A percentile compares a stretch with the other conserved stretches of the same genome.
These are phyloP conservation scores for Ilex asprella DNA, from an alignment of 257 asterid species.

Conservation along the genomic window DNA sequence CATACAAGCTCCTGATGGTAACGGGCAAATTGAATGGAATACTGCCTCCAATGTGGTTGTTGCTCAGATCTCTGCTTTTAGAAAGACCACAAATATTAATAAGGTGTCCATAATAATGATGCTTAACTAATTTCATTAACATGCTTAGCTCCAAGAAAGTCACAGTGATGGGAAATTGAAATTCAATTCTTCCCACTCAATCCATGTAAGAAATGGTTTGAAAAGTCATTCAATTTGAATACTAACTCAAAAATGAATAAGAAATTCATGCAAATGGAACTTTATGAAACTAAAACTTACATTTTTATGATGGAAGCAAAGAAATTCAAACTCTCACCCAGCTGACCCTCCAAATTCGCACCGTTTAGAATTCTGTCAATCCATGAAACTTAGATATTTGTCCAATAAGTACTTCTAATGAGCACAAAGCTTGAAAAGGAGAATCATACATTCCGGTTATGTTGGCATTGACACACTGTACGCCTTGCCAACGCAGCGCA, in stretches of 20 bases:
- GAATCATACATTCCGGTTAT: constrained; percentile 64
- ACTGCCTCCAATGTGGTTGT: constrained; percentile 82
- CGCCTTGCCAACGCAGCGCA: constrained; percentile 81
- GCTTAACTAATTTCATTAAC: neutral
- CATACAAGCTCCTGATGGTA: constrained; percentile 69
- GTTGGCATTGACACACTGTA: constrained; percentile 69
- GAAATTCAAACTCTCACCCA: constrained; percentile 48
- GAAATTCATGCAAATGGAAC: neutral
- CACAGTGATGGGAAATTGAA: neutral
- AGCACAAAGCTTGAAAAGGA: neutral
- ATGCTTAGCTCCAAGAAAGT: neutral
- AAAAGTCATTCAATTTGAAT: neutral
- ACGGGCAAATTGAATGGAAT: constrained; percentile 64
- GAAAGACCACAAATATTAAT: constrained; percentile 11
- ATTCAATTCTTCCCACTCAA: neutral
- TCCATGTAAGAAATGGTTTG: neutral
- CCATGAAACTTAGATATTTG: constrained; percentile 4
- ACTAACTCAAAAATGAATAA: neutral
- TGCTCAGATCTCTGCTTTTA: constrained; percentile 58
- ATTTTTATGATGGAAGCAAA: constrained; percentile 59
- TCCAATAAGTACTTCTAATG: neutral
- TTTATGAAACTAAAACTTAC: constrained; percentile 33
- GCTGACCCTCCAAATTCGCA: constrained; percentile 57
- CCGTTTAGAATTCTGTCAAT: constrained; percentile 48
- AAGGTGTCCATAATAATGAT: neutral